Evolutionary conservation across 2,329 filamentous ascomycete species (phyloP), one percentile per base, ranked within the genome.

Genomic region (Penicillium sp.): DNA sequence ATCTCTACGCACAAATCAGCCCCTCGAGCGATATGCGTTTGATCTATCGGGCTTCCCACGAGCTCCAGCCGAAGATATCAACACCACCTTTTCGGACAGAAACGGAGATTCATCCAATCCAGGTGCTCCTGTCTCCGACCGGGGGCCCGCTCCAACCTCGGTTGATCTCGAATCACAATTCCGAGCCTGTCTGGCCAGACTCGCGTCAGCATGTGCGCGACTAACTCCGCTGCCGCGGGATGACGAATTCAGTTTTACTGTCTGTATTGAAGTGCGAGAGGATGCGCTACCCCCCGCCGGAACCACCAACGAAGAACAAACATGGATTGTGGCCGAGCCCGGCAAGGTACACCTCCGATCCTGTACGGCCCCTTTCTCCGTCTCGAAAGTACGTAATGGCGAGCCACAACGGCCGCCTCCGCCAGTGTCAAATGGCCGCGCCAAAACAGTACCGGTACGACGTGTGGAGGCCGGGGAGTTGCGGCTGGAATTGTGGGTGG

Each of bases 401-500:
- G 53, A 74, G 65, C 58, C 68, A 58, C 64, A 76, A 56, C 66
- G 71, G 55, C 64, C 63, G 18, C 62, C 69, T 10, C 63, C 67
- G 33, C 67, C 64, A 57, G 64, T 65, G 46, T 73, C 72, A 19
- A 73, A 71, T 54, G 82, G 80, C 21, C 81, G 83, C 8, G 76
- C 78, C 28, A 83, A 77, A 64, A 85, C 83, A 11, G 82, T 81
- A 44, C 84, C 87, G 1, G 77, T 90, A 40, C 78, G 87, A 59
- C 79, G 81, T 28, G 81, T 90, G 16, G 82, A 87, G 61, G 82
- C 84, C 2, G 87, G 86, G 3, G 84, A 87, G 54, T 83, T 90
- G 68, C 75, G 82, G 21, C 80, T 90, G 65, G 87, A 90, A 68
- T 79, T 86, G 53, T 90, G 86, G 87, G 81, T 89, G 52, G 87